Evolutionary conservation across 2,329 filamentous ascomycete genomes (phyloP).

Genomic region (Aspergillus thermomutatus): DNA sequence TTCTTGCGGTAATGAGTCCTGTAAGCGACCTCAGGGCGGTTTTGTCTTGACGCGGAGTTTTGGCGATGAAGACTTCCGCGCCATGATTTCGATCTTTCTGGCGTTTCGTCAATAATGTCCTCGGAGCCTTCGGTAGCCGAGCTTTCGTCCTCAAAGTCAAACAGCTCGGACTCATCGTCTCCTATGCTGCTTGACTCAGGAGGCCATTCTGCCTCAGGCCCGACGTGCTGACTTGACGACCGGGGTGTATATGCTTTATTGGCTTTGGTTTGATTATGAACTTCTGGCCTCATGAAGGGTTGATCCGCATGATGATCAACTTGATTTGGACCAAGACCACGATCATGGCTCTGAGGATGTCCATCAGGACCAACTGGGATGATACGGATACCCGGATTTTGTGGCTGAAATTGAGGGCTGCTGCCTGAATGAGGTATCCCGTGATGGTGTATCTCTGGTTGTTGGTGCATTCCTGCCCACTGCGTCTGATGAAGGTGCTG

Average conservation of each 20-base stretch:
- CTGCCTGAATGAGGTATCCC: neutral
- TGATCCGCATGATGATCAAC: neutral
- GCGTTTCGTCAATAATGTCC: conserved; percentile 14
- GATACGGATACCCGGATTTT: neutral
- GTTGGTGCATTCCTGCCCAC: neutral
- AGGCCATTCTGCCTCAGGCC: conserved; percentile 12
- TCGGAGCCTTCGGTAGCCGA: conserved; percentile 27
- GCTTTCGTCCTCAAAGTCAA: conserved; percentile 24
- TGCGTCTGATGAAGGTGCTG: conserved; percentile 4
- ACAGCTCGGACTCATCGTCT: conserved; percentile 28
- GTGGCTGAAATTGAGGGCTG: conserved; percentile 1
- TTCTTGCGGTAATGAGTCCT: conserved; percentile 27
- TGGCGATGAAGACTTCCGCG: conserved; percentile 18
- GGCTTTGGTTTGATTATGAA: neutral
- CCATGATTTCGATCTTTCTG: conserved; percentile 13
- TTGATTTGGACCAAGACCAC: neutral
- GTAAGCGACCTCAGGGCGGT: conserved; percentile 15
- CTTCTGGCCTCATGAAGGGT: neutral
- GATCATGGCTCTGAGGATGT: conserved; percentile 2
- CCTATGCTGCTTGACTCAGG: conserved; percentile 22
- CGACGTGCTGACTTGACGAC: neutral
- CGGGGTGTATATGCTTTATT: neutral
- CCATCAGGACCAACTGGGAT: neutral
- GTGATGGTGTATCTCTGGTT: neutral
- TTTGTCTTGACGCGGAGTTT: conserved; percentile 17